Evolutionary conservation across 768 basidiomycete species (phyloP), one percentile per base, ranked within the genome.

Genomic region (Lentinula sp.): DNA sequence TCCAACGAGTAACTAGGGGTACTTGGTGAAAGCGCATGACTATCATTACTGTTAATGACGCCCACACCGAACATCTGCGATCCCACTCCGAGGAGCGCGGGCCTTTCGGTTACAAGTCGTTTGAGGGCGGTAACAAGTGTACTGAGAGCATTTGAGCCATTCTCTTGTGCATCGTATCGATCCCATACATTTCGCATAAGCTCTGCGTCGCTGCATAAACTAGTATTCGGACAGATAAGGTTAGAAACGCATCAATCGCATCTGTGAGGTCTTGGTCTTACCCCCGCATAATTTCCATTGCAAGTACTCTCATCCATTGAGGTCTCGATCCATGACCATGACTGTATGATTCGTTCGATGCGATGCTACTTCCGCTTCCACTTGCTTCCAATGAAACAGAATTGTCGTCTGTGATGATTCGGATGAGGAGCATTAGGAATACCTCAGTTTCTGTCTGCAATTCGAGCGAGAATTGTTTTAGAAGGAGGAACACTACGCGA

Each of bases 281-380:
- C 87, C 93, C 95, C 70, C 95, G 79, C 76, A 96, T 86, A 49
- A 95, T 89, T 70, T 98, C 95, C 86, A 96, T 87, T 1, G 93
- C 87, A 8, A 98, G 79, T 0, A 96, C 93, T 15, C 94, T 79
- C 79, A 93, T 90, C 95, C 95, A 98, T 34, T 78, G 71, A 1
- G 93, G 91, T 32, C 85, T 80, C 5, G 75, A 69, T 5, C 66
- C 60, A 35, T 78, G 74, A 31, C 18, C 13, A 31, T 56, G 40
- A 40, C 53, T 37, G 66, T 67, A 61, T 28, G 68, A 65, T 45
- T 71, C 77, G 68, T 60, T 31, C 50, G 57, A 23, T 2, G 46
- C 5, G 8, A 48, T 48, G 21, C 46, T 48, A 23, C 46, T 39
- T 64, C 66, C 11, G 70, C 69, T 5, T 75, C 72, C 50, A 28